phyloP scores from a whole-genome alignment of 805 yeast genomes.

The Candida ponderosae region DNA sequence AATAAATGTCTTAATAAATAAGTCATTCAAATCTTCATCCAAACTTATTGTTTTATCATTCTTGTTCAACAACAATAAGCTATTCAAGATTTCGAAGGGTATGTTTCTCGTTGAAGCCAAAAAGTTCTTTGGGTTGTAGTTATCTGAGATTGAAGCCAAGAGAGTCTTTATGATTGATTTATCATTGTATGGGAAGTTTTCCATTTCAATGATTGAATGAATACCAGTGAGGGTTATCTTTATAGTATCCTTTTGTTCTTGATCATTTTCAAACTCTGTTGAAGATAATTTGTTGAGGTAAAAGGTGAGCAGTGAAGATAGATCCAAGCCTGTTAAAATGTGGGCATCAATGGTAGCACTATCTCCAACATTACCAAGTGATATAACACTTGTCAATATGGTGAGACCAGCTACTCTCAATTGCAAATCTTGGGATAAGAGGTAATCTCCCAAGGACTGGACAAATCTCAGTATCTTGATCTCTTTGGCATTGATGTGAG shows the following conservation, averaged over 20 bases:
- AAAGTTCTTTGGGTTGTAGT: constrained; percentile 48
- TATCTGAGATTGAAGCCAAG: constrained; percentile 25
- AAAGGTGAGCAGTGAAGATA: not conserved
- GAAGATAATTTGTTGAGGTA: too few relatives aligned
- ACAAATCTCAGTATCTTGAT: not conserved
- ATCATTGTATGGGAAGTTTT: constrained; percentile 33
- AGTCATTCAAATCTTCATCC: constrained; percentile 26
- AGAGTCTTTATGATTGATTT: constrained; percentile 30
- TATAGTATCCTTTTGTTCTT: constrained; percentile 20
- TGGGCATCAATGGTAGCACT: too few relatives aligned
- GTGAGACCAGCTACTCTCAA: not conserved
- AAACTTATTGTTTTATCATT: too few relatives aligned
- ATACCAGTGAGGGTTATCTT: constrained; percentile 49
- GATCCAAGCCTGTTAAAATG: not conserved
- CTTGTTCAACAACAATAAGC: constrained; percentile 25
- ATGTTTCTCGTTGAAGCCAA: constrained; percentile 56
- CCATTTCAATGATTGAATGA: constrained; percentile 40
- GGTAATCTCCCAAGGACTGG: not conserved
- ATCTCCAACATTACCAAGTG: too few relatives aligned
- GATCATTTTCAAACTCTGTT: too few relatives aligned
- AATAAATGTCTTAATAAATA: constrained; percentile 49
- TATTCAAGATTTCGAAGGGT: constrained; percentile 43
- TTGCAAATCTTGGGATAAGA: not conserved
- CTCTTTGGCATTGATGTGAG: too few relatives aligned
- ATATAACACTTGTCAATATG: not conserved